A percentile compares a stretch with the other conserved stretches of the same genome.
Conservation (phyloP, 768 basidiomycete genomes). For the Podaxis sp. region DNA sequence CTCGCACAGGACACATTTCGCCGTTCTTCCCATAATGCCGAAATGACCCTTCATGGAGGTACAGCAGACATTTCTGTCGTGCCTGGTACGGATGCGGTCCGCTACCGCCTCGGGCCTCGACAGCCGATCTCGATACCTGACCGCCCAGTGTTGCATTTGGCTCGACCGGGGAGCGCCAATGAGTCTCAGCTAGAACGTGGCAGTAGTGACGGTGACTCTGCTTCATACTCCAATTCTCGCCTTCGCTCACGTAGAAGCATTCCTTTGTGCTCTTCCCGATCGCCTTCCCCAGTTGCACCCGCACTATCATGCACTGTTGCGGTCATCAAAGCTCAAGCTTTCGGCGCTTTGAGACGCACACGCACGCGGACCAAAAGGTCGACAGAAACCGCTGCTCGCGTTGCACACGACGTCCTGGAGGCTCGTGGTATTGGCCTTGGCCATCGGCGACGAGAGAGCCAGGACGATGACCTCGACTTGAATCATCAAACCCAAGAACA, state of each 20-base stretch:
- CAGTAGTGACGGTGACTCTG: constrained; percentile 56
- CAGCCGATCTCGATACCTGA: constrained; percentile 49
- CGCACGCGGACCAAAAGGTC: constrained; percentile 71
- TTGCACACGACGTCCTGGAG: constrained; percentile 80
- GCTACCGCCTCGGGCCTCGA: constrained; percentile 55
- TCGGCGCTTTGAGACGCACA: constrained; percentile 79
- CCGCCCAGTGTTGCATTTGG: constrained; percentile 40
- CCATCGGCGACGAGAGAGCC: constrained; percentile 6
- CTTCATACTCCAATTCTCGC: constrained; percentile 30
- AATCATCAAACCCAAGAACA: constrained; percentile 3
- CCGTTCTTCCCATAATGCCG: constrained; percentile 54
- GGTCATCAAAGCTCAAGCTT: constrained; percentile 89
- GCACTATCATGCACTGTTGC: constrained; percentile 77
- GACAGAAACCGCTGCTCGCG: constrained; percentile 67
- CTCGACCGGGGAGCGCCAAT: constrained; percentile 51
- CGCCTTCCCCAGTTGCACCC: constrained; percentile 43
- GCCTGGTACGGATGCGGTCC: constrained; percentile 51
- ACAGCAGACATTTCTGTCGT: constrained; percentile 65
- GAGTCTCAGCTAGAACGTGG: constrained; percentile 50
- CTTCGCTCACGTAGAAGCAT: constrained; percentile 46
- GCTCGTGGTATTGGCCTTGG: constrained; percentile 63
- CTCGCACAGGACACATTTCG: constrained; percentile 51
- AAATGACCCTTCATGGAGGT: constrained; percentile 71
- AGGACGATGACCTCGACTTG: constrained; percentile 47
- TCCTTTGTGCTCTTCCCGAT: constrained; percentile 44